These are phyloP conservation scores for Thymus quinquecostatus DNA, from an alignment of 257 asterid species.

Conservation along the genomic window DNA sequence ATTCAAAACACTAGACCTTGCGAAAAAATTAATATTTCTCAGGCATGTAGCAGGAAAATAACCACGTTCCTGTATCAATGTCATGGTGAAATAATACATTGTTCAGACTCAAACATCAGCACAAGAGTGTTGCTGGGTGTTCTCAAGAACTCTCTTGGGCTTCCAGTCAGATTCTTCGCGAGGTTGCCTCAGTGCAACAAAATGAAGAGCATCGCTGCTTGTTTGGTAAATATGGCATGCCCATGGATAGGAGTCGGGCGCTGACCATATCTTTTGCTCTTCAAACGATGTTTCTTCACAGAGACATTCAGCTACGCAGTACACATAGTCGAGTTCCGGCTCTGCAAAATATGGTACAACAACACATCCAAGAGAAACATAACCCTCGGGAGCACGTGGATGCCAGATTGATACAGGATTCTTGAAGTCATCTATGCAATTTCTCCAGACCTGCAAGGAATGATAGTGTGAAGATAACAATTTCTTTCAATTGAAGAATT, in stretches of 20 bases:
- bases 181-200: conserved; percentile 87
- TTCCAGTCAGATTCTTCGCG: conserved; percentile 78
- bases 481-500: not conserved
- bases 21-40: not conserved
- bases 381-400: conserved; percentile 95
- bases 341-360: conserved; percentile 66
- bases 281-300: conserved; percentile 77
- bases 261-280: conserved; percentile 90
- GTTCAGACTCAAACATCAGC: not conserved
- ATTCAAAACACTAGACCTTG: too few relatives aligned
- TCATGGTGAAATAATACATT: not conserved
- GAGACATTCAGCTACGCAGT: conserved; percentile 73
- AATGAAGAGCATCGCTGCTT: conserved; percentile 85
- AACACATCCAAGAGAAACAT: conserved; percentile 78
- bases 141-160: conserved; percentile 67
- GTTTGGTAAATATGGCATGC: conserved; percentile 85
- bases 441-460: conserved; percentile 82
- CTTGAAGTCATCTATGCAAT: conserved; percentile 77
- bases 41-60: not conserved
- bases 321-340: conserved; percentile 66
- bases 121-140: conserved; percentile 27
- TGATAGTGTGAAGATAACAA: conserved; percentile 1
- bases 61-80: not conserved
- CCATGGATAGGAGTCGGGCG: conserved; percentile 93
- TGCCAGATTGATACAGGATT: conserved; percentile 84